Percentiles rank a stretch among this genome's conserved stretches.
phyloP scores from a whole-genome alignment of 2,329 filamentous ascomycete genomes.

The Dothistroma pini region DNA sequence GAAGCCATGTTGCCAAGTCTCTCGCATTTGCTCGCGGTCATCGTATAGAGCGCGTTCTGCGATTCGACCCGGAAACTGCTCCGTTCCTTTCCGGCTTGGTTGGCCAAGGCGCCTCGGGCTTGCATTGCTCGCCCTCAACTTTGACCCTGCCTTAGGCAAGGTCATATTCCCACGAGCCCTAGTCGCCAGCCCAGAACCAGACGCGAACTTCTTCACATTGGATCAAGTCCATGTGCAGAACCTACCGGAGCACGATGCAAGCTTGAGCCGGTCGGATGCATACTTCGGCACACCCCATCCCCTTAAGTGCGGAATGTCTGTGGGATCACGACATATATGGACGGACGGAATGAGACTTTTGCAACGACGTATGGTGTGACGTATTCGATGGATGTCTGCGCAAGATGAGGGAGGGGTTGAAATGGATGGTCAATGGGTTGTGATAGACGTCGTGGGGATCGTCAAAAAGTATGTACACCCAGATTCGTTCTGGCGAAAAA shows the following conservation, averaged over 20 bases:
- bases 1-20: no score
- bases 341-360: neutral
- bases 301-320: constrained; percentile 44
- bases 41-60: no score
- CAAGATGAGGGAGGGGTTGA: no score
- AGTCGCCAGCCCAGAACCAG: constrained; percentile 20
- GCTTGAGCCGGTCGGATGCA: constrained; percentile 45
- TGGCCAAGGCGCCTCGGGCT: no score
- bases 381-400: neutral
- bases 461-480: constrained; percentile 2
- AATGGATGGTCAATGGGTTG: neutral
- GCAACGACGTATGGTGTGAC: neutral
- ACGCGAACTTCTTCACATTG: constrained; percentile 23
- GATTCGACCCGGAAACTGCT: no score
- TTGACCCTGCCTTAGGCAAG: constrained; percentile 14
- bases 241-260: constrained; percentile 23
- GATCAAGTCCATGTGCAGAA: constrained; percentile 18
- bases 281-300: constrained; percentile 50
- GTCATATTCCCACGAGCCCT: constrained; percentile 23
- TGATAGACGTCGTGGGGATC: constrained; percentile 1
- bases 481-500: no score
- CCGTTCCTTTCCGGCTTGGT: no score
- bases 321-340: neutral
- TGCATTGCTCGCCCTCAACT: constrained; percentile 13
- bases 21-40: no score